phyloP scores from a whole-genome alignment of 2,329 filamentous ascomycete species.

The Xenoacremonium recifei region DNA sequence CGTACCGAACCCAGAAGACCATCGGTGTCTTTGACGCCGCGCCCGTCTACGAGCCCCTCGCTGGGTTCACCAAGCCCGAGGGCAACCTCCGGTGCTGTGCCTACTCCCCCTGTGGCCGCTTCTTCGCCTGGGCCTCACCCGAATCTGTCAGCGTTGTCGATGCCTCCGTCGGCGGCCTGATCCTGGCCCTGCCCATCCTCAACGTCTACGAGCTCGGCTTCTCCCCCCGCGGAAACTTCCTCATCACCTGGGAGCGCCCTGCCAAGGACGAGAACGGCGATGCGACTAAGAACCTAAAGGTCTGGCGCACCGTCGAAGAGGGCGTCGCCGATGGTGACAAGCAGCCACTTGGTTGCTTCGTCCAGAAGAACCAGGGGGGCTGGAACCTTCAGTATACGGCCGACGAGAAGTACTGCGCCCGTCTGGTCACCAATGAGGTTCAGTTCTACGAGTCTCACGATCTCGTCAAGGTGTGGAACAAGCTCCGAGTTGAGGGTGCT shows the following conservation, averaged over 20 bases:
- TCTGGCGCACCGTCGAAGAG: constrained; percentile 84
- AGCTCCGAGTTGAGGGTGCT: constrained; percentile 88
- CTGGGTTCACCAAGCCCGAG: constrained; percentile 84
- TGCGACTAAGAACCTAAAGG: constrained; percentile 93
- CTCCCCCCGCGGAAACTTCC: constrained; percentile 85
- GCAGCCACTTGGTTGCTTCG: constrained; percentile 80
- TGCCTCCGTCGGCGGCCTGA: constrained; percentile 69
- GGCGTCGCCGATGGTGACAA: constrained; percentile 60
- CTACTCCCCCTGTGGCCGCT: constrained; percentile 94
- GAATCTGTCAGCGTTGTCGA: constrained; percentile 86
- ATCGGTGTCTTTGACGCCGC: constrained; percentile 92
- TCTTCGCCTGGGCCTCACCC: constrained; percentile 90
- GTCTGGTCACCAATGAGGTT: constrained; percentile 93
- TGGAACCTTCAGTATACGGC: constrained; percentile 98
- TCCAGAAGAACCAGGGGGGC: constrained; percentile 91
- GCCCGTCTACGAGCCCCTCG: constrained; percentile 80
- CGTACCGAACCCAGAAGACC: constrained; percentile 94
- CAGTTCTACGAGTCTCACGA: constrained; percentile 94
- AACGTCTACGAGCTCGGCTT: constrained; percentile 95
- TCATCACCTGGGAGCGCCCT: constrained; percentile 96
- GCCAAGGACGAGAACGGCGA: constrained; percentile 91
- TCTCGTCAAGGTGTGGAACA: constrained; percentile 87
- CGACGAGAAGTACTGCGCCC: constrained; percentile 91
- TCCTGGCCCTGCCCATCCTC: constrained; percentile 72
- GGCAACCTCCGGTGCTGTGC: constrained; percentile 92